phyloP scores from a whole-genome alignment of 2,329 filamentous ascomycete species.

The Hortaea sp. region DNA sequence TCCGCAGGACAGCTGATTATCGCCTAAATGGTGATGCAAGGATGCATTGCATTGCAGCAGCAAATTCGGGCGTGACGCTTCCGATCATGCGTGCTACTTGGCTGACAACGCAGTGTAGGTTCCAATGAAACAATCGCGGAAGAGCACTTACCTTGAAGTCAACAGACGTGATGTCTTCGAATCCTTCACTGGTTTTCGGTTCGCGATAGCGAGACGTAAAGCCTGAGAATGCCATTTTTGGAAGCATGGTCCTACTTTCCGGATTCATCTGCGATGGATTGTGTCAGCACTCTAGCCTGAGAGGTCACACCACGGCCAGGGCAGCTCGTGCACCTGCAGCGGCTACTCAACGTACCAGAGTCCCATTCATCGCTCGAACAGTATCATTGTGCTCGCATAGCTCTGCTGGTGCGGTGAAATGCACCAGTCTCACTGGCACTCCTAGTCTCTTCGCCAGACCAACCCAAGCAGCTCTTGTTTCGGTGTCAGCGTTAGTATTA shows the following conservation, averaged over 20 bases:
- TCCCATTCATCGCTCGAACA: constrained; percentile 57
- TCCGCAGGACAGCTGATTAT: neutral
- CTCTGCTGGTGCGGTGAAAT: constrained; percentile 63
- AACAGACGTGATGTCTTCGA: constrained; percentile 65
- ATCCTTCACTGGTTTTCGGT: constrained; percentile 67
- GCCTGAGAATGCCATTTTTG: constrained; percentile 67
- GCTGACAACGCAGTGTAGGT: too few species aligned
- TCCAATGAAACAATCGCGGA: neutral
- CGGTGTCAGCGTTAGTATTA: constrained; percentile 84
- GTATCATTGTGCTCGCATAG: constrained; percentile 80
- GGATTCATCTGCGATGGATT: constrained; percentile 57
- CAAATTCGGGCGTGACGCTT: too few species aligned
- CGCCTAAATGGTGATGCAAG: neutral
- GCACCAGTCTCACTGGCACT: constrained; percentile 73
- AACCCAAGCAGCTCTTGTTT: constrained; percentile 70
- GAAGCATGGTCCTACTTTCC: constrained; percentile 63
- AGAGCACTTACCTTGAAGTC: constrained; percentile 54
- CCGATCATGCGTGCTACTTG: too few species aligned
- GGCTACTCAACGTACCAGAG: constrained; percentile 16
- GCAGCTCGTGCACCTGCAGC: neutral
- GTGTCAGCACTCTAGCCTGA: neutral
- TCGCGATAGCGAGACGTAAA: constrained; percentile 65
- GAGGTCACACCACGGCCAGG: neutral
- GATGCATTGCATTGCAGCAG: neutral
- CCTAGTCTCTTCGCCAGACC: constrained; percentile 58